These are phyloP conservation scores for Fusarium goolgardi DNA, from an alignment of 2,329 filamentous ascomycete genomes.

Conservation along the genomic window DNA sequence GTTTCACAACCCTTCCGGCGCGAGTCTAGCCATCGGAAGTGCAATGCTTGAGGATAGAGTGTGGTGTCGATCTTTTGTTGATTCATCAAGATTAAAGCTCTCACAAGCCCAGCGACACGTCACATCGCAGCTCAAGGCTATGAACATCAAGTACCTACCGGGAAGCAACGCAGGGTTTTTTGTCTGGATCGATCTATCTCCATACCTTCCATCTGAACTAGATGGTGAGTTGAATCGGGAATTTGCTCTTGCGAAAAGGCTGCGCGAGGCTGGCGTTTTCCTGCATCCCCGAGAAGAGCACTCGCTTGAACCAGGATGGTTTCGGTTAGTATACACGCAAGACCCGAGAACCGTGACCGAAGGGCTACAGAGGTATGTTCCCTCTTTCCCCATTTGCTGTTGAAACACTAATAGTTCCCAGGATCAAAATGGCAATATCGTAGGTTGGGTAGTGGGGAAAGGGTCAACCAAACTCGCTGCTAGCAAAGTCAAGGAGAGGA, in stretches of 20 bases:
- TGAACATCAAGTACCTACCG: constrained; percentile 58
- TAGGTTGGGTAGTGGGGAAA: background rate
- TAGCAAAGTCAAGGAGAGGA: background rate
- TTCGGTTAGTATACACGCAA: constrained; percentile 65
- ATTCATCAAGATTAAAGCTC: constrained; percentile 54
- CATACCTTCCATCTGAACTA: constrained; percentile 52
- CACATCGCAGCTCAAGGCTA: constrained; percentile 52
- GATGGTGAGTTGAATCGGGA: constrained; percentile 53
- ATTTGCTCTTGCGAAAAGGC: constrained; percentile 56
- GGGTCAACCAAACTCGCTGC: constrained; percentile 3
- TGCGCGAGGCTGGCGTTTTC: constrained; percentile 62
- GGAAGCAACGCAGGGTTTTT: constrained; percentile 69
- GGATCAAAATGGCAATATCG: constrained; percentile 31
- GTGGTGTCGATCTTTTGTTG: constrained; percentile 60
- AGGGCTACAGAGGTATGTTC: constrained; percentile 52
- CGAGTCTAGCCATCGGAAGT: constrained; percentile 56
- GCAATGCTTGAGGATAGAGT: constrained; percentile 59
- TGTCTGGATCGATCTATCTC: constrained; percentile 64
- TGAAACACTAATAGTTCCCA: constrained; percentile 19
- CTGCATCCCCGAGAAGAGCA: constrained; percentile 62
- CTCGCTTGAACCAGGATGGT: constrained; percentile 61
- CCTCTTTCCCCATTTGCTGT: background rate
- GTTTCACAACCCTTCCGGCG: constrained; percentile 61
- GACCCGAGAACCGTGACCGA: constrained; percentile 51
- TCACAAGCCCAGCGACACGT: constrained; percentile 55